phyloP scores from a whole-genome alignment of 805 yeast species.

The Candida morakotiae region DNA sequence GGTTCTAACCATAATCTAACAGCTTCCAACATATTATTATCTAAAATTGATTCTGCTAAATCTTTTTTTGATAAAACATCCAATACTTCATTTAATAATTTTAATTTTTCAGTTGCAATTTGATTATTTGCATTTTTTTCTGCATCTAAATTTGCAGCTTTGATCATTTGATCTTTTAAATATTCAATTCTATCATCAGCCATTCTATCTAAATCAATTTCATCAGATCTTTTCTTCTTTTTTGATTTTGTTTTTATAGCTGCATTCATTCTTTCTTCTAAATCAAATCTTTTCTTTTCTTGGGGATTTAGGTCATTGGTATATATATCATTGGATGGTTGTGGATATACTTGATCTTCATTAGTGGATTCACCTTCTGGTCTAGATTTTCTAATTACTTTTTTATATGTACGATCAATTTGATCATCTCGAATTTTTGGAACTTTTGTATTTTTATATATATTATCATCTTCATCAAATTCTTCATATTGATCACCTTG shows the following conservation, averaged over 20 bases:
- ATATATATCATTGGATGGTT: conserved; percentile 9
- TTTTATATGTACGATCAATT: conserved; percentile 21
- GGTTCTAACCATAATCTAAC: conserved; percentile 98
- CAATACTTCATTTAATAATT: conserved; percentile 74
- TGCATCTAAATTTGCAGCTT: conserved; percentile 74
- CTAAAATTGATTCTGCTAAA: conserved; percentile 87
- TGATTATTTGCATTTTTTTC: conserved; percentile 55
- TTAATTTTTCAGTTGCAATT: conserved; percentile 75
- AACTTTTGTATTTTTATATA: conserved; percentile 17
- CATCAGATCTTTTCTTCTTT: conserved; percentile 68
- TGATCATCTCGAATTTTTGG: conserved; percentile 14
- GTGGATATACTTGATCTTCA: conserved; percentile 2
- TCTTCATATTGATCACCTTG: conserved; percentile 13
- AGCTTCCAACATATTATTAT: conserved; percentile 88
- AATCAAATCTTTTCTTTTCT: conserved; percentile 57
- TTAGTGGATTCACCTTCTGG: conserved; percentile 4
- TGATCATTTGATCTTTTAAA: conserved; percentile 85
- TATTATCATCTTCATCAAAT: conserved; percentile 20
- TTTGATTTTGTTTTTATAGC: conserved; percentile 64
- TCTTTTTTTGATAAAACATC: conserved; percentile 74
- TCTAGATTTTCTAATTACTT: conserved; percentile 19
- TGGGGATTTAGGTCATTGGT: conserved; percentile 29
- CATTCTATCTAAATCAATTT: conserved; percentile 91
- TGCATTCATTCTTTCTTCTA: conserved; percentile 78
- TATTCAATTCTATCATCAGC: conserved; percentile 86